Conservation (phyloP, 164 flowering plant species). For the Macadamia integrifolia region DNA sequence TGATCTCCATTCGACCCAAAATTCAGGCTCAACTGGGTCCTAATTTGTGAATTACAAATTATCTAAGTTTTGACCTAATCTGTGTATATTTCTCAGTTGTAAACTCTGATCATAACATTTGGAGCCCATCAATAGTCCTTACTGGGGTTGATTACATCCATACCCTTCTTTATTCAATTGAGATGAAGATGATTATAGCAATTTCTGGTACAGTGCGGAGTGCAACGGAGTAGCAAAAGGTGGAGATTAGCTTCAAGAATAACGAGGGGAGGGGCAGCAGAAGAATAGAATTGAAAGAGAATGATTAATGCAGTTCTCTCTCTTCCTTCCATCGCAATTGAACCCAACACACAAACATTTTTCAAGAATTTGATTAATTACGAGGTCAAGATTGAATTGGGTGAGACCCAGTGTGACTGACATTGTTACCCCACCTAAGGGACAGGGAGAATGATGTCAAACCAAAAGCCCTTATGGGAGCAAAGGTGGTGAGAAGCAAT, state of each 20-base stretch:
- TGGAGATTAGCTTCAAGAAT: neutral
- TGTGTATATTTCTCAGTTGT: too few species aligned
- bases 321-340: neutral
- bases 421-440: constrained; percentile 60
- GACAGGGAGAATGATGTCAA: constrained; percentile 82
- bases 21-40: too few species aligned
- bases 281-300: neutral
- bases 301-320: neutral
- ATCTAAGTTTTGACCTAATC: too few species aligned
- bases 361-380: neutral
- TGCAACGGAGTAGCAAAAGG: neutral
- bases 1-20: too few species aligned
- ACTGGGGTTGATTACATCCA: too few species aligned
- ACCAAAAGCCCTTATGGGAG: constrained; percentile 86
- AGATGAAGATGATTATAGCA: neutral
- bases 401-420: neutral
- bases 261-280: neutral
- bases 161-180: too few species aligned
- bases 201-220: neutral
- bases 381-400: neutral
- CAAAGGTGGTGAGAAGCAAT: constrained; percentile 67
- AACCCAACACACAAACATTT: neutral
- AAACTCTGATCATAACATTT: too few species aligned
- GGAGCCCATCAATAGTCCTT: too few species aligned
- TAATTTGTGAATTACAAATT: too few species aligned